phyloP scores from a whole-genome alignment of 1,284 basidiomycete species.

The Kwoniella shivajii region DNA sequence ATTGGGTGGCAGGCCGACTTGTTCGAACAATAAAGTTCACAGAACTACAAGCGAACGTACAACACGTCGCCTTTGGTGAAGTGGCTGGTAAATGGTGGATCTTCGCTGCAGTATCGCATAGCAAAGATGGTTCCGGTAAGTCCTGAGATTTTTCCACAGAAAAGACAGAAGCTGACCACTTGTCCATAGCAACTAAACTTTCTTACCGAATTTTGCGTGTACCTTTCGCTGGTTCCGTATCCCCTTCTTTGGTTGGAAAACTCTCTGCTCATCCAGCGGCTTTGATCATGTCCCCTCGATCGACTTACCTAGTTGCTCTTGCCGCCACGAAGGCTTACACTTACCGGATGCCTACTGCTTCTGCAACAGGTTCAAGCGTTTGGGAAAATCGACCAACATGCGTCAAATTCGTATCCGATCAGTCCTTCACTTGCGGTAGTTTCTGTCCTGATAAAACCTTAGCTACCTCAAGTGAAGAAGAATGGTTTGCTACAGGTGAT shows the following conservation, averaged over 20 bases:
- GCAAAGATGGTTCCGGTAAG: conserved; percentile 20
- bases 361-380: conserved; percentile 6
- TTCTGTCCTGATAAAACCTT: conserved; percentile 69
- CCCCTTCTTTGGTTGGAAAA: conserved; percentile 31
- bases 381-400: conserved; percentile 56
- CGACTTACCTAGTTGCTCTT: conserved; percentile 75
- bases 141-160: neutral
- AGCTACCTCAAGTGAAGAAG: conserved; percentile 58
- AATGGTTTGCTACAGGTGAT: conserved; percentile 95
- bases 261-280: conserved; percentile 35
- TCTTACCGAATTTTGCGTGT: conserved; percentile 31
- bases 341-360: conserved; percentile 58
- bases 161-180: neutral
- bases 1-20: conserved; percentile 82
- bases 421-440: conserved; percentile 73
- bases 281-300: conserved; percentile 69
- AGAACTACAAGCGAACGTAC: conserved; percentile 66
- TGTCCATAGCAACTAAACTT: conserved; percentile 11
- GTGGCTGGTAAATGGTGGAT: conserved; percentile 42
- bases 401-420: conserved; percentile 71
- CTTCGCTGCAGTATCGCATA: conserved; percentile 36
- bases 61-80: conserved; percentile 39
- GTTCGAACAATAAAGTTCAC: conserved; percentile 70
- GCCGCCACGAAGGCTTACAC: conserved; percentile 83
- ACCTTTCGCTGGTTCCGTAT: conserved; percentile 16